Base-by-base conservation (phyloP, 202 grass and related monocot species). In the Eragrostis tef region DNA sequence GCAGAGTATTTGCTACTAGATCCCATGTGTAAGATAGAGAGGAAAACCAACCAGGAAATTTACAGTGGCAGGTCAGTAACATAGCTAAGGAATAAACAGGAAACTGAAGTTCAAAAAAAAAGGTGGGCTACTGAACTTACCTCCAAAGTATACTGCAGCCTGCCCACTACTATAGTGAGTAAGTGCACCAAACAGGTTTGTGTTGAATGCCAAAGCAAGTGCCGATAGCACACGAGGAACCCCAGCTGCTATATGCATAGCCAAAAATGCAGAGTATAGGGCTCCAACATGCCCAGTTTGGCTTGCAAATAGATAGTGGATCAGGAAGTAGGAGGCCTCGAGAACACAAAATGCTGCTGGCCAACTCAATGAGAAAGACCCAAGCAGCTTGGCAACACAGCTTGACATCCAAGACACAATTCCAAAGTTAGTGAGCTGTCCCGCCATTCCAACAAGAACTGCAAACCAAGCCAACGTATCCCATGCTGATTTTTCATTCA, bases 101-200 rank as follows among this genome's bases (percentile, higher is more conserved):
- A 76, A 71, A 77, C 50, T 24, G 39, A 44, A 49, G 66, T 25
- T 58, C 43, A 46, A 3, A 56, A 41, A 26, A 17, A 39, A 46
- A 65, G 24, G 1, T 6, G 19, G 12, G 11, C 15, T 58, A 47
- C 67, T 27, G 74, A 75, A 85, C 79, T 84, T 94, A 98, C 95
- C 95, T 94, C 95, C 95, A 73, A 89, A 98, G 73, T 98, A 98
- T 43, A 98, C 95, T 14, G 92, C 92, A 83, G 95, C 92, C 75
- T 98, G 95, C 20, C 95, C 95, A 43, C 92, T 98, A 63, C 95
- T 98, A 70, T 95, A 98, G 86, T 98, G 92, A 79, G 95, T 98
- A 65, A 93, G 45, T 9, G 90, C 84, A 54, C 92, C 95, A 71
- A 98, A 98, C 65, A 98, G 53, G 89, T 95, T 90, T 78, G 95